Base-by-base conservation (phyloP, 306 rosid species). In the Quercus alba region DNA sequence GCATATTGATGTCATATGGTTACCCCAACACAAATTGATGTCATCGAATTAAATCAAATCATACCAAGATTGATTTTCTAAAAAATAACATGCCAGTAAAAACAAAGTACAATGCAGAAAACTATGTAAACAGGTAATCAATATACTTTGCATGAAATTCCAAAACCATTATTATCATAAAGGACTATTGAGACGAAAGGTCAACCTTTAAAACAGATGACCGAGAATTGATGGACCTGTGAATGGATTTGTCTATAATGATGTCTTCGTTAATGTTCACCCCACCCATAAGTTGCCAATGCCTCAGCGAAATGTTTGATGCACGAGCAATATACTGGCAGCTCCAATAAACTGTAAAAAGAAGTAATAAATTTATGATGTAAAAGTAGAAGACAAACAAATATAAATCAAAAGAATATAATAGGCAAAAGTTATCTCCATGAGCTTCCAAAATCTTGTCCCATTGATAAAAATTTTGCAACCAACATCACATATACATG, bases 211-310 rank as follows among this genome's bases (percentile, higher is more conserved):
- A 85, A 78, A 93, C 98, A 83, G 94, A 86, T 75, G 99, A 93
- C 70, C 88, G 91, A 83, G 99, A 89, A 88, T 95, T 93, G 80
- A 91, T 90, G 83, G 90, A 81, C 75, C 77, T 91, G 85, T 95
- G 99, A 83, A 95, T 91, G 51, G 97, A 87, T 85, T 91, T 90
- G 75, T 93, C 99, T 49, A 93, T 95, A 57, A 86, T 81, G 81
- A 93, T 86, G 89, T 95, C 97, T 58, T 87, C 92, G 59, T 93
- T 85, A 84, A 93, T 93, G 58, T 80, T 89, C 78, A 95, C 90
- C 78, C 99, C 99, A 63, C 97, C 95, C 99, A 93, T 91, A 87
- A 81, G 88, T 86, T 93, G 89, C 99, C 99, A 95, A 83, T 91
- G 97, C 89, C 83, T 93, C 82, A 93, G 72, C 19, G 99, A 95